Conservation (phyloP, 257 asterid species). For the Fraxinus excelsior region DNA sequence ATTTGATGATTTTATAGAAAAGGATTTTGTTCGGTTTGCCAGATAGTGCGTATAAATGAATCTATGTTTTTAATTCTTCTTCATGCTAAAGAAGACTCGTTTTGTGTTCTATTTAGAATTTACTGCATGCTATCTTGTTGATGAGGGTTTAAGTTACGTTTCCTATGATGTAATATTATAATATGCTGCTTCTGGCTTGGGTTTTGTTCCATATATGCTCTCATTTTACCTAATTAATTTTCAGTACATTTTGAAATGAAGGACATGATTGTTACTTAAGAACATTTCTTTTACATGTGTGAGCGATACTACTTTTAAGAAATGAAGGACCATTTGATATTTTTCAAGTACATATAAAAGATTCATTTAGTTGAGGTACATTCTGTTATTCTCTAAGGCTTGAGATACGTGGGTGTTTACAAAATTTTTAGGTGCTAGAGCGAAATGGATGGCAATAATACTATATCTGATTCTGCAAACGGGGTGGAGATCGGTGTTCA, state of each 20-base stretch:
- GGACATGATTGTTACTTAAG: neutral
- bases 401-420: slow-evolving; percentile 6
- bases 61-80: neutral
- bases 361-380: neutral
- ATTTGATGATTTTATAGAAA: neutral
- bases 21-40: neutral
- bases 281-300: neutral
- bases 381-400: slow-evolving; percentile 16
- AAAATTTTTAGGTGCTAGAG: slow-evolving; percentile 28
- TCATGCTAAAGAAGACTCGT: neutral
- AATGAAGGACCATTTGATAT: neutral
- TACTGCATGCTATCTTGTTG: neutral
- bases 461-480: slow-evolving; percentile 31
- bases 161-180: neutral
- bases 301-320: neutral
- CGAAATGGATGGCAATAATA: slow-evolving; percentile 34
- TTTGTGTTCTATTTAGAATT: neutral
- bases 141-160: neutral
- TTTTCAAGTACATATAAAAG: neutral
- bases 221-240: neutral
- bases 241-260: neutral
- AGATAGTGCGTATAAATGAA: neutral
- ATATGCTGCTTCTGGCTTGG: neutral
- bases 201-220: neutral
- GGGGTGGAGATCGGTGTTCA: slow-evolving; percentile 32